Conservation (phyloP, 495 filamentous ascomycete genomes). For the Neurospora sp. region DNA sequence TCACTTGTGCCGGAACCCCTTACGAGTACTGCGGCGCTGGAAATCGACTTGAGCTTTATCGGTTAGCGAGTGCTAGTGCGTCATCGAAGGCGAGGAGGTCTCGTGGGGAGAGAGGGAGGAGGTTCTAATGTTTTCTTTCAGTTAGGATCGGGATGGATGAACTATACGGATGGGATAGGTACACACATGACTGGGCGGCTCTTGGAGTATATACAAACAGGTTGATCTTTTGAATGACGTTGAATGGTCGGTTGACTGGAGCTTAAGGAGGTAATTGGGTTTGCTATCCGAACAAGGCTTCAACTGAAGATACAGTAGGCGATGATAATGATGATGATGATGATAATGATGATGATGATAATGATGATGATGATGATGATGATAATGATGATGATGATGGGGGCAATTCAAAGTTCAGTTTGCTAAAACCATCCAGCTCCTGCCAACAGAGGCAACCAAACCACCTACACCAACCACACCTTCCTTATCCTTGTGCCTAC, state of each 20-base stretch:
- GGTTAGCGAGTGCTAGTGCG: not conserved
- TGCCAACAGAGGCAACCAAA: not conserved
- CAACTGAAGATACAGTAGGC: not conserved
- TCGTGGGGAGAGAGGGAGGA: not conserved
- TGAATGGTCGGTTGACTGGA: not conserved
- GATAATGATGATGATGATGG: not conserved
- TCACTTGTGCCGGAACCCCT: slow-evolving; percentile 30
- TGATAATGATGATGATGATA: too few species aligned
- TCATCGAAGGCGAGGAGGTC: not conserved
- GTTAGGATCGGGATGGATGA: not conserved
- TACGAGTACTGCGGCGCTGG: slow-evolving; percentile 34
- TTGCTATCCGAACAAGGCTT: not conserved
- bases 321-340: not conserved
- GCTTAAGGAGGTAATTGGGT: not conserved
- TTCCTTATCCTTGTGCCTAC: not conserved
- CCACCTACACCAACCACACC: not conserved
- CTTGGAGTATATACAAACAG: not conserved
- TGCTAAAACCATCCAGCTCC: not conserved
- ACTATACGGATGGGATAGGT: not conserved
- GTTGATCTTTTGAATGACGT: not conserved
- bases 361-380: not conserved
- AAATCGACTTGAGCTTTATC: slow-evolving; percentile 32
- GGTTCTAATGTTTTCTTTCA: not conserved
- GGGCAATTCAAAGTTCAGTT: not conserved
- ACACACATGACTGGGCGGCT: not conserved